Evolutionary conservation across 2,329 filamentous ascomycete species (phyloP).

Genomic region (Beauveria sp.): DNA sequence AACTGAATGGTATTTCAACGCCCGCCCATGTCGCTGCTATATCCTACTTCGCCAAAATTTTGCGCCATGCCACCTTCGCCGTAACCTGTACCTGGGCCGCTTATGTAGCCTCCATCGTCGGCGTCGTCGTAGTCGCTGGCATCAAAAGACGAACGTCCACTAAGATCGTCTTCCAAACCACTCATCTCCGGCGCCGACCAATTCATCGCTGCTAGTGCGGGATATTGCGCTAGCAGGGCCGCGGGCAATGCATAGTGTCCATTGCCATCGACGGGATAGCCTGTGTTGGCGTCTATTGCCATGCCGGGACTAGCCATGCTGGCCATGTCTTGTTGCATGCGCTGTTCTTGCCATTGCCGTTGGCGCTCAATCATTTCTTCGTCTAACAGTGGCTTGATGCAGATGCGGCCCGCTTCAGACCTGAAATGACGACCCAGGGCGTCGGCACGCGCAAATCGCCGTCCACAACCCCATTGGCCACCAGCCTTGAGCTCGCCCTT

Average conservation of each 20-base stretch:
- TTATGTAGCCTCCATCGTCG: slow-evolving; percentile 62
- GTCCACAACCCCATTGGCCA: slow-evolving; percentile 84
- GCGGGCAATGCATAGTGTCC: slow-evolving; percentile 69
- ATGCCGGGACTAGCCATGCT: slow-evolving; percentile 48
- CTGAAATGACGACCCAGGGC: slow-evolving; percentile 91
- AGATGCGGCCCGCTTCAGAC: slow-evolving; percentile 89
- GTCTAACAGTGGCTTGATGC: slow-evolving; percentile 93
- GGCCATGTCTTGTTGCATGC: slow-evolving; percentile 56
- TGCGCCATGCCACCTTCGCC: slow-evolving; percentile 50
- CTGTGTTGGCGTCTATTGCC: slow-evolving; percentile 52
- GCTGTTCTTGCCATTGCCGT: slow-evolving; percentile 65
- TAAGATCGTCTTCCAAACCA: slow-evolving; percentile 67
- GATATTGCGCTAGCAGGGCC: slow-evolving; percentile 84
- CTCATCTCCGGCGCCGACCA: slow-evolving; percentile 64
- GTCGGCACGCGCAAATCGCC: slow-evolving; percentile 90
- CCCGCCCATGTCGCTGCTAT: slow-evolving; percentile 45
- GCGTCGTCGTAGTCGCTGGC: slow-evolving; percentile 70
- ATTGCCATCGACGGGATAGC: slow-evolving; percentile 48
- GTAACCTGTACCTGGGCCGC: slow-evolving; percentile 52
- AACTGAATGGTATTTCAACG: neutral
- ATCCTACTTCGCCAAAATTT: slow-evolving; percentile 45
- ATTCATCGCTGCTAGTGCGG: slow-evolving; percentile 81
- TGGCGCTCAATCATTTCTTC: slow-evolving; percentile 85
- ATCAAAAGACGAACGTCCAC: slow-evolving; percentile 74
- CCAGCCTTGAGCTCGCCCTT: slow-evolving; percentile 80